phyloP scores from a whole-genome alignment of 2,329 filamentous ascomycete genomes.

The Lecanicillium sp. region DNA sequence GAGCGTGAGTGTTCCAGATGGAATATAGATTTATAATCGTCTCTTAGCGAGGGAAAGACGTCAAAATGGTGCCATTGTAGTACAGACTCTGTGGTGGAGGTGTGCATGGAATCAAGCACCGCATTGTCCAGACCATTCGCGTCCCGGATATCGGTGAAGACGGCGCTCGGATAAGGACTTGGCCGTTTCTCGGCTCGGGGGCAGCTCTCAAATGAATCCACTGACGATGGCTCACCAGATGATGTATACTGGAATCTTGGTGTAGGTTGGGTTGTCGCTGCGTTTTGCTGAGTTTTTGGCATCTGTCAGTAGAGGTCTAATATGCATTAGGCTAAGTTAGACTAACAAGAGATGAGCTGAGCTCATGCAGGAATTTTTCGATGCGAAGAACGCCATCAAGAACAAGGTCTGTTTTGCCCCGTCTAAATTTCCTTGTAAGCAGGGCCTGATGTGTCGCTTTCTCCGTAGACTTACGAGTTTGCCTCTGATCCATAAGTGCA shows the following conservation, averaged over 20 bases:
- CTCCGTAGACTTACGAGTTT: constrained; percentile 28
- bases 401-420: constrained; percentile 43
- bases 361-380: constrained; percentile 35
- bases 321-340: too few relatives aligned
- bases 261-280: constrained; percentile 1
- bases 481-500: constrained; percentile 35
- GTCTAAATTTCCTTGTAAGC: constrained; percentile 16
- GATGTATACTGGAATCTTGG: background rate
- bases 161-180: constrained; percentile 7
- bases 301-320: constrained; percentile 1
- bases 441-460: constrained; percentile 1
- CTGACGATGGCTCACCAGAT: constrained; percentile 1
- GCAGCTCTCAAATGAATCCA: constrained; percentile 7
- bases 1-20: constrained; percentile 35
- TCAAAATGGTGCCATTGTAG: constrained; percentile 43
- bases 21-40: constrained; percentile 36
- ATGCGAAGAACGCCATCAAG: constrained; percentile 40
- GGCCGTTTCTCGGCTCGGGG: constrained; percentile 6
- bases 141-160: constrained; percentile 17
- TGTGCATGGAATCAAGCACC: constrained; percentile 40
- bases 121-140: constrained; percentile 33
- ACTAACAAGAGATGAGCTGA: constrained; percentile 32
- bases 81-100: constrained; percentile 41
- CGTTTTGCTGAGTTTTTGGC: background rate
- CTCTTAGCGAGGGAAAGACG: constrained; percentile 31